A percentile compares a stretch with the other conserved stretches of the same genome.
Evolutionary conservation across 2,329 filamentous ascomycete species (phyloP).

Genomic region (Fusarium sacchari): DNA sequence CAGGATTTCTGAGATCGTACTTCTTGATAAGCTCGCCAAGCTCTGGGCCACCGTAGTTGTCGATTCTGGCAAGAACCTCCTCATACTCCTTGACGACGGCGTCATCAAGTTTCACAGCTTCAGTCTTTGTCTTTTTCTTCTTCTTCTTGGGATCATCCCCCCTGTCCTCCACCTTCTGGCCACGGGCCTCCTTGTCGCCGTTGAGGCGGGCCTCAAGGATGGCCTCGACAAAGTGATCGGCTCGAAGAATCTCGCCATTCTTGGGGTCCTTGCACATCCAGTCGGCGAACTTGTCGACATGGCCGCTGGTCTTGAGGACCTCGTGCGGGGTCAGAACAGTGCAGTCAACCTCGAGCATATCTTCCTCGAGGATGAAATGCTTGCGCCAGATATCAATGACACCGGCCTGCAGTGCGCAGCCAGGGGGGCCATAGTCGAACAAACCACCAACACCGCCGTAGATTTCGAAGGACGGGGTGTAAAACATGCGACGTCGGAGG

Average conservation of each 20-base stretch:
- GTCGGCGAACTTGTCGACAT: conserved; percentile 97
- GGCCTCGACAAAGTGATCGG: conserved; percentile 96
- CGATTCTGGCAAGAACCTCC: conserved; percentile 89
- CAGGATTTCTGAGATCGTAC: conserved; percentile 89
- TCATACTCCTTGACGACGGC: conserved; percentile 89
- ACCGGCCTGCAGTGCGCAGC: conserved; percentile 86
- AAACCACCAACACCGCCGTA: conserved; percentile 90
- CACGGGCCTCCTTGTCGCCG: conserved; percentile 91
- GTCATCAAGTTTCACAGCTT: conserved; percentile 88
- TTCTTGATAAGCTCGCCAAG: conserved; percentile 90
- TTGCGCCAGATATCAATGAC: conserved; percentile 91
- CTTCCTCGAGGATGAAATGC: conserved; percentile 91
- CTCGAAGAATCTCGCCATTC: conserved; percentile 94
- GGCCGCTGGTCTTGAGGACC: conserved; percentile 93
- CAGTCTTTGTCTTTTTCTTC: conserved; percentile 88
- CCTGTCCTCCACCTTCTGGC: conserved; percentile 80
- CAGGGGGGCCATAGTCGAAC: conserved; percentile 93
- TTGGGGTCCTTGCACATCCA: conserved; percentile 99
- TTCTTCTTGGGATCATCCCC: conserved; percentile 78
- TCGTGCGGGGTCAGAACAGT: conserved; percentile 93
- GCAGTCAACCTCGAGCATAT: conserved; percentile 96
- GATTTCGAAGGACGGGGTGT: conserved; percentile 94
- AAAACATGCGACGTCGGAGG: conserved; percentile 89
- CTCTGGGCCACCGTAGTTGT: conserved; percentile 91
- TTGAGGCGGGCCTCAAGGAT: conserved; percentile 88